A percentile compares a stretch with the other conserved stretches of the same genome.
These are phyloP conservation scores for Dryadomyces quercus-mongolicae DNA, from an alignment of 2,329 filamentous ascomycete genomes.

Conservation along the genomic window DNA sequence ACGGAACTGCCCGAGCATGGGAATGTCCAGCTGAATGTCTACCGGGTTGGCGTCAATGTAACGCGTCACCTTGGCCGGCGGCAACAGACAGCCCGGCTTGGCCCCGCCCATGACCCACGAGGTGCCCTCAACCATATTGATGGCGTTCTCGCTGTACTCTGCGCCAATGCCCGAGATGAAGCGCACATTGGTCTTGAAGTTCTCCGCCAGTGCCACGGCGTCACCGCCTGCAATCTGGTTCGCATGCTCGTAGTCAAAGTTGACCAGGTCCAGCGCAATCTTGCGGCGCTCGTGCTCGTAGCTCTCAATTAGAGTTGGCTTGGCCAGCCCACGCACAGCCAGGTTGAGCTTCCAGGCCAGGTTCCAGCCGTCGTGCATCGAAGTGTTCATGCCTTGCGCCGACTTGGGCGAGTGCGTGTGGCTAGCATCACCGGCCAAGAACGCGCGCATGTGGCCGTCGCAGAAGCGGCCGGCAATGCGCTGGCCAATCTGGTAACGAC, in stretches of 20 bases:
- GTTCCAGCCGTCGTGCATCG: slow-evolving; percentile 51
- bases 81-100: slow-evolving; percentile 42
- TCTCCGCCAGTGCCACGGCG: slow-evolving; percentile 43
- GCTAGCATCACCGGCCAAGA: slow-evolving; percentile 52
- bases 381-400: slow-evolving; percentile 50
- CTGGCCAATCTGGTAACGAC: slow-evolving; percentile 59
- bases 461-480: slow-evolving; percentile 59
- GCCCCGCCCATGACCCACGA: slow-evolving; percentile 26
- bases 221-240: slow-evolving; percentile 42
- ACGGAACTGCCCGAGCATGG: slow-evolving; percentile 64
- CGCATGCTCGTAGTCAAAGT: slow-evolving; percentile 37
- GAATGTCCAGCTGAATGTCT: slow-evolving; percentile 66
- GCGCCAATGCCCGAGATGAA: slow-evolving; percentile 58
- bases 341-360: slow-evolving; percentile 49
- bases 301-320: slow-evolving; percentile 41
- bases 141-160: slow-evolving; percentile 38
- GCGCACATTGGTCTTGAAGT: slow-evolving; percentile 53
- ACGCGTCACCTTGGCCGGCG: slow-evolving; percentile 58
- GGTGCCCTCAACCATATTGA: slow-evolving; percentile 29
- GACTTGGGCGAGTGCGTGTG: slow-evolving; percentile 58
- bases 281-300: slow-evolving; percentile 53
- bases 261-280: slow-evolving; percentile 45
- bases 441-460: slow-evolving; percentile 45
- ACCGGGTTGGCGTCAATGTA: slow-evolving; percentile 71
- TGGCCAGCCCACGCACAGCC: slow-evolving; percentile 42